Evolutionary conservation across 208 protist genomes (phyloP).

Genomic region (Trypanosoma grayi): DNA sequence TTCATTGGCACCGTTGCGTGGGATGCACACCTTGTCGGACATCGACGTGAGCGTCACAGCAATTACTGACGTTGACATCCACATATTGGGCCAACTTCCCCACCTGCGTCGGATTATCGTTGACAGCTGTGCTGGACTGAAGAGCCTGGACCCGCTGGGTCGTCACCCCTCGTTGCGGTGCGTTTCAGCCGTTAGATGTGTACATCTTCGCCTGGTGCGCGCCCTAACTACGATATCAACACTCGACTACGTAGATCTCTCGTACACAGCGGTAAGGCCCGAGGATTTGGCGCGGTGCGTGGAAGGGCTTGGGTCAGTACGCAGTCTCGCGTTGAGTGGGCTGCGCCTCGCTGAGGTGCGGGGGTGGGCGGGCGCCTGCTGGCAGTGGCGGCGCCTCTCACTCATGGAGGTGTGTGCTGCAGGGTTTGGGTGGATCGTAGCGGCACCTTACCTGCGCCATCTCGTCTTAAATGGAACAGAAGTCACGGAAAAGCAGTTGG

Average conservation of each 20-base stretch:
- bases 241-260: slow-evolving; percentile 8
- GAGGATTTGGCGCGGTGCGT: slow-evolving; percentile 3
- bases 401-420: background rate
- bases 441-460: slow-evolving; percentile 22
- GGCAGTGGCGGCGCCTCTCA: slow-evolving; percentile 22
- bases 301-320: background rate
- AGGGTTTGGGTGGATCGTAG: slow-evolving; percentile 38
- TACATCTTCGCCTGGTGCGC: background rate
- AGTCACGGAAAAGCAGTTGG: slow-evolving; percentile 38
- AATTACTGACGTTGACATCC: slow-evolving; percentile 43
- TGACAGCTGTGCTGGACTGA: slow-evolving; percentile 38
- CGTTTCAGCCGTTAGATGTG: slow-evolving; percentile 7
- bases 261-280: background rate
- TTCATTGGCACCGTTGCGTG: slow-evolving; percentile 29
- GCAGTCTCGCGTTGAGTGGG: background rate
- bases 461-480: slow-evolving; percentile 41
- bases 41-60: slow-evolving; percentile 29
- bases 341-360: slow-evolving; percentile 1
- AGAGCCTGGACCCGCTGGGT: slow-evolving; percentile 33
- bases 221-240: slow-evolving; percentile 15
- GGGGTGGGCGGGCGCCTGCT: slow-evolving; percentile 15
- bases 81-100: slow-evolving; percentile 32
- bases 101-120: slow-evolving; percentile 31
- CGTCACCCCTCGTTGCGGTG: slow-evolving; percentile 15
- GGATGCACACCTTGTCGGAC: slow-evolving; percentile 25